Conservation (phyloP, 129 eudicot species). For the Pseudognaphalium luteoalbum region DNA sequence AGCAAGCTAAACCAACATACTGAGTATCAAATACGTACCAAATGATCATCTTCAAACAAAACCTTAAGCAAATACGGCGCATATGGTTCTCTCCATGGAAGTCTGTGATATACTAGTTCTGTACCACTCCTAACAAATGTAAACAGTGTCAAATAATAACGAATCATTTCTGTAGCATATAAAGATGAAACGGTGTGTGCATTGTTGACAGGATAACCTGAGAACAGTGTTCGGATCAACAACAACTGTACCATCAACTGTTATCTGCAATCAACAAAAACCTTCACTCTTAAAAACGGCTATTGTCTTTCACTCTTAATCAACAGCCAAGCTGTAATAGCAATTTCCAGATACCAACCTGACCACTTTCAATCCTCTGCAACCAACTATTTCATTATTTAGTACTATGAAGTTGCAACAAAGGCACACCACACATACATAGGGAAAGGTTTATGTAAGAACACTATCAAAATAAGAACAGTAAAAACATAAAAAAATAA, state of each 20-base stretch:
- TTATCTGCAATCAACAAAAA: slow-evolving; percentile 51
- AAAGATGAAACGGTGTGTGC: neutral
- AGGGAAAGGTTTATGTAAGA: too few species aligned
- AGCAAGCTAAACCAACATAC: slow-evolving; percentile 3
- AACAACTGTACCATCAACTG: slow-evolving; percentile 54
- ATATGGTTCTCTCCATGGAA: slow-evolving; percentile 91
- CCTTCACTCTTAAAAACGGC: slow-evolving; percentile 25
- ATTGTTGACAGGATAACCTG: slow-evolving; percentile 39
- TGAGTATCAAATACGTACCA: slow-evolving; percentile 51
- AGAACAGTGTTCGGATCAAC: slow-evolving; percentile 55
- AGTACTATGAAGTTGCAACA: slow-evolving; percentile 17
- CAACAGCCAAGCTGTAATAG: slow-evolving; percentile 8
- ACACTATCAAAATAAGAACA: too few species aligned
- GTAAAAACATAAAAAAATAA: too few species aligned
- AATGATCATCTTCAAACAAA: slow-evolving; percentile 78
- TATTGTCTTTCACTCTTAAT: slow-evolving; percentile 8
- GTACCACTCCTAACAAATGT: slow-evolving; percentile 49
- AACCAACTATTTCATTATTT: slow-evolving; percentile 71
- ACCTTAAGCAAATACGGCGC: slow-evolving; percentile 73
- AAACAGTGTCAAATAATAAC: slow-evolving; percentile 2
- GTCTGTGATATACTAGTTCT: slow-evolving; percentile 69
- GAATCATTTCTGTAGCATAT: neutral
- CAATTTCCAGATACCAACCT: slow-evolving; percentile 44
- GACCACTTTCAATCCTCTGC: slow-evolving; percentile 84
- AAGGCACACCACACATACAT: neutral